Percentiles rank a stretch among this genome's conserved stretches.
These are phyloP conservation scores for Emericellopsis atlantica DNA, from an alignment of 2,329 filamentous ascomycete genomes.

Conservation along the genomic window DNA sequence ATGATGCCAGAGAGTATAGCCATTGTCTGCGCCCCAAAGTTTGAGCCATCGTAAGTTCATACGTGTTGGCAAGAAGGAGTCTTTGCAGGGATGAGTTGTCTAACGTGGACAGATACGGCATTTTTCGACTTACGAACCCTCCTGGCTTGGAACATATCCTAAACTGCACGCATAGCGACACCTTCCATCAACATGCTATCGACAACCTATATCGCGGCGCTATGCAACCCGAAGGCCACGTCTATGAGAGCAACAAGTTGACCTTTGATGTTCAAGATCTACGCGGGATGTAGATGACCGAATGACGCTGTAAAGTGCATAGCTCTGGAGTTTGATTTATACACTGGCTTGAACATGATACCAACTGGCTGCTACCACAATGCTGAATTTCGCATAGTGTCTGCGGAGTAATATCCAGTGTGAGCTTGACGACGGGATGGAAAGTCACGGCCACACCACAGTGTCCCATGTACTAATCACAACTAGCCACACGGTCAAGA, in stretches of 20 bases:
- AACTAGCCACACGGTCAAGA: too few species aligned
- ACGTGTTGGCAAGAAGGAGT: background rate
- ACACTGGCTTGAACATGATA: background rate
- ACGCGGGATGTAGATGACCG: constrained; percentile 13
- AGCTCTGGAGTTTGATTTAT: background rate
- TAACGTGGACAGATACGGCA: constrained; percentile 53
- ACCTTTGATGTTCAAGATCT: constrained; percentile 47
- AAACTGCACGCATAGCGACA: constrained; percentile 60
- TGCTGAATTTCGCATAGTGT: too few species aligned
- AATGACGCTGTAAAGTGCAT: background rate
- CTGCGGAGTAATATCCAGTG: too few species aligned
- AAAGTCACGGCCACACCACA: background rate
- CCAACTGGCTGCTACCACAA: background rate
- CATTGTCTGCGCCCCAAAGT: constrained; percentile 86
- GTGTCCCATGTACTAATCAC: too few species aligned
- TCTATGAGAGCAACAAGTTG: constrained; percentile 53
- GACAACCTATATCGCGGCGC: constrained; percentile 70
- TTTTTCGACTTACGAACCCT: constrained; percentile 87
- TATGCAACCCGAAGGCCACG: constrained; percentile 51
- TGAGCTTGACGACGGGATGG: background rate
- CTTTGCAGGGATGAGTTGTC: background rate
- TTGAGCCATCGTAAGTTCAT: constrained; percentile 54
- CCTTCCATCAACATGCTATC: constrained; percentile 67
- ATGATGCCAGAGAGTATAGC: constrained; percentile 96
- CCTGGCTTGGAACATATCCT: constrained; percentile 80